Evolutionary conservation across 1,284 basidiomycete species (phyloP), one percentile per base, ranked within the genome.

Genomic region (Microbotryum scabiosae): DNA sequence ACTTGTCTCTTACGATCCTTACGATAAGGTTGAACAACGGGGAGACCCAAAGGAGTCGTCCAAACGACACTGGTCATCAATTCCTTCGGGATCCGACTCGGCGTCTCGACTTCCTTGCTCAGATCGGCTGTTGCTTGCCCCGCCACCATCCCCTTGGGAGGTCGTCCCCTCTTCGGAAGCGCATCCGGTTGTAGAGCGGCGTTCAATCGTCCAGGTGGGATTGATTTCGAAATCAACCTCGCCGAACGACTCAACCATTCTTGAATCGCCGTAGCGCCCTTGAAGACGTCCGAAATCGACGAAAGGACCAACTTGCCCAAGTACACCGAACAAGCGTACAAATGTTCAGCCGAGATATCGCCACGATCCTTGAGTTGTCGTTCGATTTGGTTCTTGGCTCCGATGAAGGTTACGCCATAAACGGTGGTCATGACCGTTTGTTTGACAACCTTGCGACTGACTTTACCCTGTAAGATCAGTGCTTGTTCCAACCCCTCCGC

Each of bases 391-490:
- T 92, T 90, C 60, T 92, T 84, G 28, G 94, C 96, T 43, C 94
- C 96, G 59, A 97, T 79, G 75, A 87, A 96, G 0, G 94, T 99
- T 25, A 98, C 94, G 49, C 93, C 94, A 74, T 99, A 98, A 44
- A 99, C 96, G 12, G 96, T 98, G 0, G 96, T 99, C 96, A 99
- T 99, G 70, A 97, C 90, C 21, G 94, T 97, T 79, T 98, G 94
- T 80, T 99, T 99, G 70, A 99, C 94, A 26, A 97, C 86, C 76
- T 99, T 98, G 52, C 96, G 79, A 8, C 90, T 82, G 49, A 98
- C 82, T 73, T 91, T 90, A 56, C 88, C 90, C 45, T 80, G 67
- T 21, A 97, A 79, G 68, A 88, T 70, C 57, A 78, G 69, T 0
- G 92, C 92, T 55, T 80, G 76, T 58, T 79, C 76, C 20, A 76